Conservation (phyloP, 2,329 filamentous ascomycete genomes). For the Penicillium sp. region DNA sequence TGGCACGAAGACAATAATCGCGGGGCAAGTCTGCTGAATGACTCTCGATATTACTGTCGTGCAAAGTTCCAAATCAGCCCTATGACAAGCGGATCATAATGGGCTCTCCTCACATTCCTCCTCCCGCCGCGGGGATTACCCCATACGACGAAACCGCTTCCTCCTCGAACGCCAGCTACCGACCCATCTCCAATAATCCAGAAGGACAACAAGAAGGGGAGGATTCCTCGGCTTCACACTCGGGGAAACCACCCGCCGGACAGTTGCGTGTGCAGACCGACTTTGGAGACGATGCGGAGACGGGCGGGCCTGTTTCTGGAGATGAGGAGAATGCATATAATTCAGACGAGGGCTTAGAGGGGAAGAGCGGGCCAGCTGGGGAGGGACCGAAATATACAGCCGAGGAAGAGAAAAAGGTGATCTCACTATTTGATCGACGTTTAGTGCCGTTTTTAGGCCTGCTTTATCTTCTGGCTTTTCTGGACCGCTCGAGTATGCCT, state of each 20-base stretch:
- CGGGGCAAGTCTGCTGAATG: neutral
- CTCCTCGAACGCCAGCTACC: slow-evolving; percentile 35
- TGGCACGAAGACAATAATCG: neutral
- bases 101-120: slow-evolving; percentile 28
- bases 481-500: slow-evolving; percentile 78
- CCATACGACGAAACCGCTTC: slow-evolving; percentile 31
- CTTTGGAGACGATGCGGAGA: slow-evolving; percentile 26
- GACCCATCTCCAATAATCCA: slow-evolving; percentile 39
- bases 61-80: neutral
- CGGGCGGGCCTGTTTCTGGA: slow-evolving; percentile 22
- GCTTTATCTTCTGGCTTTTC: slow-evolving; percentile 81
- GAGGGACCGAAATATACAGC: slow-evolving; percentile 44
- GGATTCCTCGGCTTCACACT: slow-evolving; percentile 19
- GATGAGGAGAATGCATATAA: slow-evolving; percentile 35
- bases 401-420: slow-evolving; percentile 73
- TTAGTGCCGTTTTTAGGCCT: slow-evolving; percentile 81
- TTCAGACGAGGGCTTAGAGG: slow-evolving; percentile 29
- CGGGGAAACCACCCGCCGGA: slow-evolving; percentile 21
- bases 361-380: slow-evolving; percentile 11
- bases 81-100: slow-evolving; percentile 16
- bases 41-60: neutral
- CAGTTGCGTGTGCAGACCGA: slow-evolving; percentile 41
- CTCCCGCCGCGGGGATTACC: slow-evolving; percentile 30
- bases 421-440: slow-evolving; percentile 75
- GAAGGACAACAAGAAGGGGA: slow-evolving; percentile 27